Percentiles rank a stretch among this genome's conserved stretches.
phyloP scores from a whole-genome alignment of 2,329 filamentous ascomycete species.

The Eutypella sp. region DNA sequence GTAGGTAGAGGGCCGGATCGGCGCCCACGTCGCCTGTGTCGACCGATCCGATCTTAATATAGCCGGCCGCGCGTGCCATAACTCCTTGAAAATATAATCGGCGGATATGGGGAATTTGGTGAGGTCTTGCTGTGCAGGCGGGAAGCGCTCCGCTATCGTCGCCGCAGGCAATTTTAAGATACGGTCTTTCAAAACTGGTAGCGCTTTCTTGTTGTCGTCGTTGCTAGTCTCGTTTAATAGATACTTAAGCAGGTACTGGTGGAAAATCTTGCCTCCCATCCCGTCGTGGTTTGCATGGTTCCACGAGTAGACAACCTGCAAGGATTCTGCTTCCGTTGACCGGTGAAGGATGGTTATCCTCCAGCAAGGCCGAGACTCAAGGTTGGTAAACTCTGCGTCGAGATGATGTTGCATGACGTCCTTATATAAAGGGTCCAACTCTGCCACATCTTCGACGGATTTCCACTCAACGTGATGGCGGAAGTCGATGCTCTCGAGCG shows the following conservation, averaged over 20 bases:
- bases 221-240: conserved; percentile 4
- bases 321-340: conserved; percentile 1
- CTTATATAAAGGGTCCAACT: conserved; percentile 7
- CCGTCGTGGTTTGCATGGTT: conserved; percentile 11
- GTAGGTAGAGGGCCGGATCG: conserved; percentile 4
- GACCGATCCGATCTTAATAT: neutral
- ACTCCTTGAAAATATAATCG: conserved; percentile 3
- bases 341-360: conserved; percentile 5
- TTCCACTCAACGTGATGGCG: conserved; percentile 11
- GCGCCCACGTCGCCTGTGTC: conserved; percentile 7
- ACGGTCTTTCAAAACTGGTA: conserved; percentile 3
- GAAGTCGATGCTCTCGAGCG: conserved; percentile 11
- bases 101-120: conserved; percentile 9
- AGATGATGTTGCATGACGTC: conserved; percentile 2
- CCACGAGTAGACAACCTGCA: conserved; percentile 12
- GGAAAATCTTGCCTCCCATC: conserved; percentile 12
- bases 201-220: neutral
- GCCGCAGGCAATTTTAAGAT: conserved; percentile 7
- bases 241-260: conserved; percentile 8
- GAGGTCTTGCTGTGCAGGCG: conserved; percentile 7
- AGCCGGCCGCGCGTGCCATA: conserved; percentile 9
- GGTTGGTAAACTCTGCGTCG: conserved; percentile 6
- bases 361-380: conserved; percentile 7
- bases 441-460: neutral
- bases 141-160: conserved; percentile 1